Evolutionary conservation across 345 rosid species (phyloP).

Genomic region (Nasturtium officinale): DNA sequence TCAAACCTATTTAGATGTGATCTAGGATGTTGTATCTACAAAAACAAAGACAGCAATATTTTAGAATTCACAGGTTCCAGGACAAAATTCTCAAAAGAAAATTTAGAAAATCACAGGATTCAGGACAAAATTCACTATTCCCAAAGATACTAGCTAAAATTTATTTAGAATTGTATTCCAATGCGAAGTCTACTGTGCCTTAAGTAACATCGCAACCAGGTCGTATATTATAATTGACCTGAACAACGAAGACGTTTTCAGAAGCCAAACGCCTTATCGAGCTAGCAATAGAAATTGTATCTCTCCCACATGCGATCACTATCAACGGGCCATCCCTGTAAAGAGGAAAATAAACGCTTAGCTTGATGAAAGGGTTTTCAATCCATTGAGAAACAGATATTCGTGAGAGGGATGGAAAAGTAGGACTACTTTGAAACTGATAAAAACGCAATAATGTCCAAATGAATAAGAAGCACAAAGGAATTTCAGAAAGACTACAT

Average conservation of each 20-base stretch:
- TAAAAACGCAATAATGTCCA: neutral
- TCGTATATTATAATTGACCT: slow-evolving; percentile 53
- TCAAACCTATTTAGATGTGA: slow-evolving; percentile 84
- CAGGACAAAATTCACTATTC: neutral
- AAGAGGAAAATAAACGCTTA: slow-evolving; percentile 15
- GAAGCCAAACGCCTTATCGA: slow-evolving; percentile 86
- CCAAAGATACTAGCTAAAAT: neutral
- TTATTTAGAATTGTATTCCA: neutral
- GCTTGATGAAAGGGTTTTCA: neutral
- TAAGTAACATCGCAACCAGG: slow-evolving; percentile 14
- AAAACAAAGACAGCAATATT: slow-evolving; percentile 8
- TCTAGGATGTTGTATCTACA: slow-evolving; percentile 94
- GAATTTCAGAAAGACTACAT: slow-evolving; percentile 31
- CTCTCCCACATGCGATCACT: slow-evolving; percentile 95
- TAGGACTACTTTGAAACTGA: neutral
- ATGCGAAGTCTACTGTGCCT: neutral
- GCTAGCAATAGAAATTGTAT: slow-evolving; percentile 84
- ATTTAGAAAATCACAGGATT: slow-evolving; percentile 2
- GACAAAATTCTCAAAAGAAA: neutral
- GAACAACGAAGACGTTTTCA: slow-evolving; percentile 83
- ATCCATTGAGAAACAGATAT: neutral
- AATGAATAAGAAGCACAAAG: slow-evolving; percentile 1
- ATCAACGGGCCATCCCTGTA: slow-evolving; percentile 92
- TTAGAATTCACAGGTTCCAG: neutral
- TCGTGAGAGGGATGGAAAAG: neutral